phyloP scores from a whole-genome alignment of 495 filamentous ascomycete genomes.

The Penicillium coffeae region DNA sequence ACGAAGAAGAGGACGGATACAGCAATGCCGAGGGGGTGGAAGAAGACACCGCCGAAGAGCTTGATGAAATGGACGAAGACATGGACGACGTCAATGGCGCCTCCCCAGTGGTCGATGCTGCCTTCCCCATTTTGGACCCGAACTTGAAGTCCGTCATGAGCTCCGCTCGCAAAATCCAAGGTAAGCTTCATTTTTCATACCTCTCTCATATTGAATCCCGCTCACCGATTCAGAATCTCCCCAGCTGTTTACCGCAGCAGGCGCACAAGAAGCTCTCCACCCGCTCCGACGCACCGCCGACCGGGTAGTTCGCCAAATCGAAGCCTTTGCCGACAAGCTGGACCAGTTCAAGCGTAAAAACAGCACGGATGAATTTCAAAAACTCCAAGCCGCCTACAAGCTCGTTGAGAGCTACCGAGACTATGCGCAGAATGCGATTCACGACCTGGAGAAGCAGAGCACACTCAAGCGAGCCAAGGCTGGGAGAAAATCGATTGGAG shows the following conservation, averaged over 20 bases:
- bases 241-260: slow-evolving; percentile 46
- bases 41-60: slow-evolving; percentile 6
- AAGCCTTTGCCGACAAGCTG: slow-evolving; percentile 62
- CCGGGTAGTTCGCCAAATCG: slow-evolving; percentile 59
- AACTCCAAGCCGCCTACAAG: slow-evolving; percentile 40
- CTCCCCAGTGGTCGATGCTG: slow-evolving; percentile 16
- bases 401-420: slow-evolving; percentile 42
- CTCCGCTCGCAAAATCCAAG: slow-evolving; percentile 9
- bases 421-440: slow-evolving; percentile 37
- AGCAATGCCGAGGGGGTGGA: slow-evolving; percentile 13
- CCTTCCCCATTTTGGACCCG: slow-evolving; percentile 15
- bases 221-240: slow-evolving; percentile 26
- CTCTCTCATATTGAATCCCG: background rate
- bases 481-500: slow-evolving; percentile 26
- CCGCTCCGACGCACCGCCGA: slow-evolving; percentile 57
- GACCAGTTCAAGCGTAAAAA: slow-evolving; percentile 52
- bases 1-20: slow-evolving; percentile 13
- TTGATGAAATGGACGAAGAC: slow-evolving; percentile 26
- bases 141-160: slow-evolving; percentile 15
- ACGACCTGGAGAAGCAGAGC: slow-evolving; percentile 35
- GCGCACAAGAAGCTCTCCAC: slow-evolving; percentile 49
- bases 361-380: slow-evolving; percentile 31
- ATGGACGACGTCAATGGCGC: slow-evolving; percentile 20
- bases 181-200: background rate
- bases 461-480: slow-evolving; percentile 35